Evolutionary conservation across 1,284 basidiomycete genomes (phyloP).

Genomic region (Cryptococcus floricola): DNA sequence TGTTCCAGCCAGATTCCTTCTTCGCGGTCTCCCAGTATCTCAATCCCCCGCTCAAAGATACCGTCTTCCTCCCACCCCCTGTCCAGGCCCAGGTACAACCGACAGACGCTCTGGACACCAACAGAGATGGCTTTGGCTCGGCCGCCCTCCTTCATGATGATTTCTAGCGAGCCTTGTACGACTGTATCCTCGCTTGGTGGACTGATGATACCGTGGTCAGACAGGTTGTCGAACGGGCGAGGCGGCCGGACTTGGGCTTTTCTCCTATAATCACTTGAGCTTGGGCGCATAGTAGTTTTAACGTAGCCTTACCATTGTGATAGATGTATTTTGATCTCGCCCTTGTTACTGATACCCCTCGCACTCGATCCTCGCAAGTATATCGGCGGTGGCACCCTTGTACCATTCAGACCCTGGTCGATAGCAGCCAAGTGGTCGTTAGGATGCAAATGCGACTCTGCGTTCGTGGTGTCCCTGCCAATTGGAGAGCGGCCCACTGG

Average conservation of each 20-base stretch:
- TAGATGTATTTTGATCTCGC: neutral
- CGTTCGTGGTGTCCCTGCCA: too few relatives aligned
- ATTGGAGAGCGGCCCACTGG: too few relatives aligned
- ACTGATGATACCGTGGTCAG: neutral
- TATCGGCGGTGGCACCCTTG: neutral
- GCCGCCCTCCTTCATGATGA: constrained; percentile 44
- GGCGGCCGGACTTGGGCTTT: neutral
- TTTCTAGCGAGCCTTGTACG: constrained; percentile 39
- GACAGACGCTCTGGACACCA: constrained; percentile 39
- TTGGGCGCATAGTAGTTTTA: neutral
- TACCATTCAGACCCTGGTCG: neutral
- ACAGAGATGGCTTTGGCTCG: constrained; percentile 40
- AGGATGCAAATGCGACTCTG: too few relatives aligned
- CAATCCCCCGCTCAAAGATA: constrained; percentile 42
- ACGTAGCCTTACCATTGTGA: neutral
- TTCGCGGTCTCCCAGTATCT: constrained; percentile 30
- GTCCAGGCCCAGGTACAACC: constrained; percentile 29
- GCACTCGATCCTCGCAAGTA: neutral
- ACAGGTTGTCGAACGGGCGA: neutral
- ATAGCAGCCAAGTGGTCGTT: too few relatives aligned
- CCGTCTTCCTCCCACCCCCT: constrained; percentile 46
- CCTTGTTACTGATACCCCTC: neutral
- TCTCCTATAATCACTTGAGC: neutral
- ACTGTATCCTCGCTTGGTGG: constrained; percentile 45
- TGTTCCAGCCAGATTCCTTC: constrained; percentile 46